Conservation (phyloP, 1,139 yeast genomes). For the Candida sojae region DNA sequence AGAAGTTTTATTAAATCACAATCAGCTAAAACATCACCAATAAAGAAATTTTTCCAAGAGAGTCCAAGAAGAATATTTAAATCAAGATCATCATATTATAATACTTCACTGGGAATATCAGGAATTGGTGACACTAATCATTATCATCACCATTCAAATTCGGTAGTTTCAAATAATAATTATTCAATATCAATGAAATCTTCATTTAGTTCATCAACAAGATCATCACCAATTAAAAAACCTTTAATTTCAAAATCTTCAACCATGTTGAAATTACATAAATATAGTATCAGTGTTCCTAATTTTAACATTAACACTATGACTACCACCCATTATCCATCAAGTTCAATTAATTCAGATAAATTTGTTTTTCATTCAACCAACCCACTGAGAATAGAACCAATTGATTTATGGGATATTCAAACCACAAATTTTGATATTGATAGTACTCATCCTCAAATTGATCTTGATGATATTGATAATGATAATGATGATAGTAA, state of each 20-base stretch:
- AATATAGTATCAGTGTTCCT: constrained; percentile 15
- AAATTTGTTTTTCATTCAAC: constrained; percentile 4
- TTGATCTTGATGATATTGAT: neutral
- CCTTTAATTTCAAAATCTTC: constrained; percentile 28
- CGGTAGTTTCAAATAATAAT: constrained; percentile 27
- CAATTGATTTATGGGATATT: constrained; percentile 36
- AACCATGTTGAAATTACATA: constrained; percentile 18
- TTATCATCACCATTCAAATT: constrained; percentile 28
- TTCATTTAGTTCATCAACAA: constrained; percentile 22
- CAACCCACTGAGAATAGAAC: constrained; percentile 14
- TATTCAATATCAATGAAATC: constrained; percentile 28
- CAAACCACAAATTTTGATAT: constrained; percentile 38
- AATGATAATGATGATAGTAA: neutral
- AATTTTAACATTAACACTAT: constrained; percentile 5
- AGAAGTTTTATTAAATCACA: neutral
- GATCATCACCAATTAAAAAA: neutral
- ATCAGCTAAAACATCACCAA: constrained; percentile 26
- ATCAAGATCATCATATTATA: constrained; percentile 6
- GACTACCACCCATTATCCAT: neutral
- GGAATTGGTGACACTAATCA: constrained; percentile 6
- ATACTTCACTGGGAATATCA: neutral
- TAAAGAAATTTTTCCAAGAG: constrained; percentile 33
- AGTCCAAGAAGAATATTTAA: constrained; percentile 35
- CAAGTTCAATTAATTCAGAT: neutral
- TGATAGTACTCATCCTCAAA: constrained; percentile 12